A percentile compares a stretch with the other conserved stretches of the same genome.
These are phyloP conservation scores for Fusarium domesticum DNA, from an alignment of 2,329 filamentous ascomycete species.

Conservation along the genomic window DNA sequence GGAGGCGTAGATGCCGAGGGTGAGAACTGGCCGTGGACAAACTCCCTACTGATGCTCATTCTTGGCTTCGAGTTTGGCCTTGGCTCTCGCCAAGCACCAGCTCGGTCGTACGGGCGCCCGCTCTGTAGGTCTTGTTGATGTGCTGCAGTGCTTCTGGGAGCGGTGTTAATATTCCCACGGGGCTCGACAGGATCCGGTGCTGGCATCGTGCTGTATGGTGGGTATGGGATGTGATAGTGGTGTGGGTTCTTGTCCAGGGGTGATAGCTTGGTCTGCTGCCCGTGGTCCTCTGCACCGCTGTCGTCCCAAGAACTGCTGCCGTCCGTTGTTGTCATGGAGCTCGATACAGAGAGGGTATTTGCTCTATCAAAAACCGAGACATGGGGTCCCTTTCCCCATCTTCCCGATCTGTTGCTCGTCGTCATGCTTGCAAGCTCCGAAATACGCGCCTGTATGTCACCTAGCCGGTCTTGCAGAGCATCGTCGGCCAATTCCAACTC, in stretches of 20 bases:
- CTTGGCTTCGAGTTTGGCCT: conserved; percentile 12
- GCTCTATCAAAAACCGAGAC: conserved; percentile 27
- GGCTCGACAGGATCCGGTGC: conserved; percentile 6
- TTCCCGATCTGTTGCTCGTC: conserved; percentile 7
- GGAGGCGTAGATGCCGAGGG: conserved; percentile 4
- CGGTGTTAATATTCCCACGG: neutral
- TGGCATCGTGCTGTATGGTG: conserved; percentile 17
- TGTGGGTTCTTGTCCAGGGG: conserved; percentile 11
- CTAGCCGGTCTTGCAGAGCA: conserved; percentile 14
- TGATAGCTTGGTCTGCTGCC: conserved; percentile 10
- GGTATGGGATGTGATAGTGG: conserved; percentile 19
- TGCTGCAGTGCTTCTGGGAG: conserved; percentile 4
- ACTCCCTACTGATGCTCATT: conserved; percentile 14
- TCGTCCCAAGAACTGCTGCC: conserved; percentile 6
- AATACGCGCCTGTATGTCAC: conserved; percentile 18
- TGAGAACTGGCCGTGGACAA: conserved; percentile 15
- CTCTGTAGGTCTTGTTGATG: neutral
- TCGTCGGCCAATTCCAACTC: conserved; percentile 12
- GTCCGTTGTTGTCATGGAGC: conserved; percentile 14
- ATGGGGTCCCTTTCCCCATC: conserved; percentile 16
- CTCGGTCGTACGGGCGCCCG: conserved; percentile 12
- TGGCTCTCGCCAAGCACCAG: conserved; percentile 16
- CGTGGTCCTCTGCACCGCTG: conserved; percentile 1
- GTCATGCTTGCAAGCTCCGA: conserved; percentile 16
- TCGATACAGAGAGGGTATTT: conserved; percentile 19